A percentile compares a stretch with the other conserved stretches of the same genome.
These are phyloP conservation scores for Phaeosphaeria sp. DNA, from an alignment of 2,329 filamentous ascomycete genomes.

Conservation along the genomic window DNA sequence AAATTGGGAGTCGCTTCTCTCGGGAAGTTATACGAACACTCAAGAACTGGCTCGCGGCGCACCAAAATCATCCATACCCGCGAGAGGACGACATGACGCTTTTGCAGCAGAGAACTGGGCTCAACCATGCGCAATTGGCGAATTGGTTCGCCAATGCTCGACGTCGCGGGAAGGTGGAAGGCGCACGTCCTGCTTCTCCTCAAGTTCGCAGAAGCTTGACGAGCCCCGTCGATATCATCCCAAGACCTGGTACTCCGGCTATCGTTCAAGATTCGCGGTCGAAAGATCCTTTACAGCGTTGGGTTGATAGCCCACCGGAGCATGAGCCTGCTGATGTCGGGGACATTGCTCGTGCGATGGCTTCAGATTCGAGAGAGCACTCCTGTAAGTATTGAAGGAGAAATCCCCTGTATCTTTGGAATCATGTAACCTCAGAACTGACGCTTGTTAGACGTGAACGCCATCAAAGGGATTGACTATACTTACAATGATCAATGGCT, in stretches of 20 bases:
- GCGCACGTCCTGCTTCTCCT: slow-evolving; percentile 10
- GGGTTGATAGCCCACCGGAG: slow-evolving; percentile 37
- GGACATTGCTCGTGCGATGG: slow-evolving; percentile 34
- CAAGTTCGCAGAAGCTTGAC: slow-evolving; percentile 10
- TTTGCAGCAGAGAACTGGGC: slow-evolving; percentile 26
- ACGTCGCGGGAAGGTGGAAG: slow-evolving; percentile 28
- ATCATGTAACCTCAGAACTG: too few species aligned
- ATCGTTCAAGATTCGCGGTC: slow-evolving; percentile 5
- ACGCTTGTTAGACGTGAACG: slow-evolving; percentile 1
- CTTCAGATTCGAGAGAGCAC: slow-evolving; percentile 14
- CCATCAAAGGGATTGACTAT: slow-evolving; percentile 1
- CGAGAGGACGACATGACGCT: slow-evolving; percentile 24
- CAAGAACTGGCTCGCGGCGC: slow-evolving; percentile 31
- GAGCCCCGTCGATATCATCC: slow-evolving; percentile 28
- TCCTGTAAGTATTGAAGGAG: slow-evolving; percentile 4
- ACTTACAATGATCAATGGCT: slow-evolving; percentile 14
- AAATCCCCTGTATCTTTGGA: too few species aligned
- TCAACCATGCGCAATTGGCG: slow-evolving; percentile 32
- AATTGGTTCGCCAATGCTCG: slow-evolving; percentile 41
- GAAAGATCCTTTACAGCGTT: slow-evolving; percentile 34
- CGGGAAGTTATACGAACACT: slow-evolving; percentile 29
- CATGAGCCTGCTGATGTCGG: slow-evolving; percentile 31
- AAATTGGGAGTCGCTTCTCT: slow-evolving; percentile 32
- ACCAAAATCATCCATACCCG: slow-evolving; percentile 31
- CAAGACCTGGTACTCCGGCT: slow-evolving; percentile 31